Percentiles rank a stretch among this genome's conserved stretches.
These are phyloP conservation scores for Toxicodendron radicans DNA, from an alignment of 345 rosid species.

Conservation along the genomic window DNA sequence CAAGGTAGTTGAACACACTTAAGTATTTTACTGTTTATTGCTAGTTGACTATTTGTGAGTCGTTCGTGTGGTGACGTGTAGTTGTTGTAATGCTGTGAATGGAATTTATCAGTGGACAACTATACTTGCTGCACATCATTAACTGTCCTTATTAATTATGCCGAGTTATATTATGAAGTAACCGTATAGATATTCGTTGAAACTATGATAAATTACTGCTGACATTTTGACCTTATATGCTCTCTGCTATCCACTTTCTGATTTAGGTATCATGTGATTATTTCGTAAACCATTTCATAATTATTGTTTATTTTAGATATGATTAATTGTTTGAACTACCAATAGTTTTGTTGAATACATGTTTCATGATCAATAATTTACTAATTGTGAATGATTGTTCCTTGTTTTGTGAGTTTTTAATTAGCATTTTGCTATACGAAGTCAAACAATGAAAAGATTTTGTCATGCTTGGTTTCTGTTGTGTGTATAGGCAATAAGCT, in stretches of 20 bases:
- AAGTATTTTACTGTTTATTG: background rate
- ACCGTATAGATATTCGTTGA: background rate
- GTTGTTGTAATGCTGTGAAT: background rate
- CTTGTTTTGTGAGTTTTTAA: background rate
- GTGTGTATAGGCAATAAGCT: background rate
- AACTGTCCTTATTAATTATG: background rate
- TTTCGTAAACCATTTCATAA: background rate
- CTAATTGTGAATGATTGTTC: background rate
- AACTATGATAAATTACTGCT: background rate
- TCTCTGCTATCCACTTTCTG: background rate
- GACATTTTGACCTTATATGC: background rate
- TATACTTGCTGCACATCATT: background rate
- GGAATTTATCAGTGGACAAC: background rate
- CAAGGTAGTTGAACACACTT: background rate
- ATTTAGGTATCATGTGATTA: background rate
- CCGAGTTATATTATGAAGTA: background rate
- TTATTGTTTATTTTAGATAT: background rate
- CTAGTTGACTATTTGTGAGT: background rate
- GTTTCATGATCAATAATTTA: background rate
- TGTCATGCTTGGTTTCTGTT: conserved; percentile 9
- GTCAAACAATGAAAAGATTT: background rate
- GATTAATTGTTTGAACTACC: background rate
- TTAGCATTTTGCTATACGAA: background rate
- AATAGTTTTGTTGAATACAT: background rate
- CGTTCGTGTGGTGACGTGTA: background rate